phyloP scores from a whole-genome alignment of 768 basidiomycete genomes.

The Podaxis rugospora region DNA sequence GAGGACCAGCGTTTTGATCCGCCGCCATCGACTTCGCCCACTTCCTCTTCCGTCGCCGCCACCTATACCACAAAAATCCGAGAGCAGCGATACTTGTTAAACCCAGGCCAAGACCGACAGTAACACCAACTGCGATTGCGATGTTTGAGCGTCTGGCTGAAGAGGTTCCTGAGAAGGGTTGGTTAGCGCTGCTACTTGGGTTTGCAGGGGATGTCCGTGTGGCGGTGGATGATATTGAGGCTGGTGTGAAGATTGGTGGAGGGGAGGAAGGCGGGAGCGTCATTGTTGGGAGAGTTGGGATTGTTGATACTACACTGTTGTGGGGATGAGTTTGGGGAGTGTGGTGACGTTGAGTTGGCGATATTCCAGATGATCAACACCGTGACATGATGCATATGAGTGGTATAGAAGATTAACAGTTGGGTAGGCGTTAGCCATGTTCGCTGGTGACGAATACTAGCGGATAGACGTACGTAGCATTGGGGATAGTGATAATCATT shows the following conservation, averaged over 20 bases:
- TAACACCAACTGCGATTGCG: constrained; percentile 8
- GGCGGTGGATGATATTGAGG: background rate
- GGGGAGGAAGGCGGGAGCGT: constrained; percentile 9
- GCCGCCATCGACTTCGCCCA: background rate
- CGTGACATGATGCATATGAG: background rate
- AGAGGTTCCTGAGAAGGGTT: background rate
- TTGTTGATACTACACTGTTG: background rate
- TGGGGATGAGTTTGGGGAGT: background rate
- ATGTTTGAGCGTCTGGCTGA: background rate
- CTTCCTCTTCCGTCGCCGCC: background rate
- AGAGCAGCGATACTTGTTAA: background rate
- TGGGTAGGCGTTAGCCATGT: background rate
- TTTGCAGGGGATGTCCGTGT: background rate
- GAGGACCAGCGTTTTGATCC: background rate
- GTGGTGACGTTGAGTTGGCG: no score
- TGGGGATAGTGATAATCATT: constrained; percentile 4
- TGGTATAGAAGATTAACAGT: background rate
- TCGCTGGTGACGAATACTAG: background rate
- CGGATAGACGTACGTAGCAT: constrained; percentile 4
- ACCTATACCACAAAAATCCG: constrained; percentile 3
- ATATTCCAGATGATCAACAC: background rate
- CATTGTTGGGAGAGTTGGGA: constrained; percentile 7
- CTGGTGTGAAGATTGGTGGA: constrained; percentile 5
- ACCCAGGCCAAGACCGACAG: constrained; percentile 4
- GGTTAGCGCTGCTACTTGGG: background rate